Percentiles rank a stretch among this genome's conserved stretches.
Conservation (phyloP, 495 filamentous ascomycete species). For the Penicillium mononematosum region DNA sequence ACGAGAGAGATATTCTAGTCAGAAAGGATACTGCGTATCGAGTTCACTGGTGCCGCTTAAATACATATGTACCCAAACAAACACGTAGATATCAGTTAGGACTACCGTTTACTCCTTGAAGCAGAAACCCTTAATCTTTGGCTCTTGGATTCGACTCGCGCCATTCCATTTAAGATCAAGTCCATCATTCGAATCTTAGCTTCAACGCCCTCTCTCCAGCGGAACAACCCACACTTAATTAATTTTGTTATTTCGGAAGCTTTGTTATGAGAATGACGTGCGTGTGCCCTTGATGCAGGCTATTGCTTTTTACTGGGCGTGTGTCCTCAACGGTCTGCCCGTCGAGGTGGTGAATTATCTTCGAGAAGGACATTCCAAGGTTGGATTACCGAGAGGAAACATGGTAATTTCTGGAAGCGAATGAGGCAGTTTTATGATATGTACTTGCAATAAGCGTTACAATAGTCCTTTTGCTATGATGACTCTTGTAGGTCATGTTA, state of each 20-base stretch:
- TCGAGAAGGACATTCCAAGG: no score
- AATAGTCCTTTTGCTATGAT: no score
- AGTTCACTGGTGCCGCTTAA: not conserved
- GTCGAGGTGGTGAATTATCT: no score
- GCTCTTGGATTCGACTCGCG: not conserved
- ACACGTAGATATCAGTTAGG: not conserved
- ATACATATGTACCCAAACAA: not conserved
- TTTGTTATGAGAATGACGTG: not conserved
- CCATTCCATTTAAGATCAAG: not conserved
- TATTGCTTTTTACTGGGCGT: no score
- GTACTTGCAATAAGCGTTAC: no score
- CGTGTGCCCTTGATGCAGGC: no score
- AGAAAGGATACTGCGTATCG: not conserved
- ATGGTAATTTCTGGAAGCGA: no score
- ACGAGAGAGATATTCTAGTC: not conserved
- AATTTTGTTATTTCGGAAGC: not conserved
- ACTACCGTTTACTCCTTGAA: not conserved
- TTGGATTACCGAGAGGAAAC: no score
- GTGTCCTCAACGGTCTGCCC: no score
- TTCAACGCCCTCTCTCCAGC: not conserved
- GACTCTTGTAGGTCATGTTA: no score
- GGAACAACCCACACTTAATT: not conserved
- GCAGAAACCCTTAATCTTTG: not conserved
- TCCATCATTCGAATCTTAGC: not conserved
- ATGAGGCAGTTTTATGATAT: no score